Base-by-base conservation (phyloP, 78 protist species). In the Guillardia theta region DNA sequence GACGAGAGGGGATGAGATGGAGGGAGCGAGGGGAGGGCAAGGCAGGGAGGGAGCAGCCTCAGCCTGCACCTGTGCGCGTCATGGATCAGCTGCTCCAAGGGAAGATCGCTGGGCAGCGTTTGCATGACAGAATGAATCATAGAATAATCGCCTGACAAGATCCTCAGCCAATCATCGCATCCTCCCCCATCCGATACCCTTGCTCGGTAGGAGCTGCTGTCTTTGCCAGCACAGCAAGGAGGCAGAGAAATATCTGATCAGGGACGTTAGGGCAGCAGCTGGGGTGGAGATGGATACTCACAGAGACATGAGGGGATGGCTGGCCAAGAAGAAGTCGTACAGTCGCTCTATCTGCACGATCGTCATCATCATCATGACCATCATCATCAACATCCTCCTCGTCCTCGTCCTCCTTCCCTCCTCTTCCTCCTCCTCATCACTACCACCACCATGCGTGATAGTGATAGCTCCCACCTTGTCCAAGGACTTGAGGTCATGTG, bases 241-340 rank as follows among this genome's bases (percentile, higher is more conserved):
- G 46, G 83, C 83, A 70, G 83, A 70, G 83, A 70, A 24, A 24
- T 70, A 70, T n/a, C n/a, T n/a, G n/a, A n/a, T n/a, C n/a, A n/a
- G n/a, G n/a, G n/a, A n/a, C n/a, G n/a, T n/a, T n/a, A n/a, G n/a
- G n/a, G n/a, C n/a, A n/a, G n/a, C n/a, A n/a, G n/a, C n/a, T n/a
- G n/a, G n/a, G n/a, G n/a, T n/a, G n/a, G n/a, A n/a, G n/a, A n/a
- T n/a, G n/a, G n/a, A n/a, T n/a, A n/a, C n/a, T n/a, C n/a, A n/a
- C 36, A 70, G 83, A 36, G 83, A 70, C 83, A 70, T 70, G 45
- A 70, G 83, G 6, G 83, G 83, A 43, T 70, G 83, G 36, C 36
- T 70, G 45, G 83, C 83, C 27, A 70, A 10, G 83, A 70, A 18
- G 41, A 70, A 70, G 41, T 70, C 83, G 41, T 70, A 70, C 83